phyloP scores from a whole-genome alignment of 2,329 filamentous ascomycete species.

The Cercospora sp. region DNA sequence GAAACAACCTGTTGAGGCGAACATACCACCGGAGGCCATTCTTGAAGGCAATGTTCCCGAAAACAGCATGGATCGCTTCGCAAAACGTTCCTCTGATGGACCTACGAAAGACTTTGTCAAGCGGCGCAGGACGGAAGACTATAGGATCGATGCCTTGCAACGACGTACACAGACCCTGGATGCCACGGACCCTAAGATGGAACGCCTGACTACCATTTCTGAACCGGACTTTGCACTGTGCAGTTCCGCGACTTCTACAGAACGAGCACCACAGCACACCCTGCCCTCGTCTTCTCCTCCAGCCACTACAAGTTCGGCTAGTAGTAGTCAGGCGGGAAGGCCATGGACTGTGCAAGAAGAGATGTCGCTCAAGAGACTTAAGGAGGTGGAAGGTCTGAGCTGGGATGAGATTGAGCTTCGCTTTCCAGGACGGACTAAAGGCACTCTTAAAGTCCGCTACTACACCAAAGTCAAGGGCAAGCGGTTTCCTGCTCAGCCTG shows the following conservation, averaged over 20 bases:
- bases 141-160: background rate
- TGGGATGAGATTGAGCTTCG: slow-evolving; percentile 42
- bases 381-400: slow-evolving; percentile 40
- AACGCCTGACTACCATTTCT: slow-evolving; percentile 15
- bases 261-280: background rate
- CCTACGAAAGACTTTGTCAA: background rate
- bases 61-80: no score
- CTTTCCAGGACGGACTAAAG: slow-evolving; percentile 37
- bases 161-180: slow-evolving; percentile 1
- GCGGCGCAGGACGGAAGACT: background rate
- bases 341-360: slow-evolving; percentile 32
- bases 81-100: background rate
- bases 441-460: slow-evolving; percentile 34
- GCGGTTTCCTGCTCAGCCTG: background rate
- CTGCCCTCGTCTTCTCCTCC: background rate
- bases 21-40: no score
- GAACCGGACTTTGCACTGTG: slow-evolving; percentile 11
- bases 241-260: background rate
- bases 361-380: slow-evolving; percentile 42
- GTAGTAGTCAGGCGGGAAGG: background rate
- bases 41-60: no score
- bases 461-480: slow-evolving; percentile 15
- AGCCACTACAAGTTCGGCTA: background rate
- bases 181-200: slow-evolving; percentile 5
- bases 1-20: no score